Percentiles rank a stretch among this genome's conserved stretches.
Evolutionary conservation across 768 basidiomycete genomes (phyloP).

Genomic region (Kwoniella sp.): DNA sequence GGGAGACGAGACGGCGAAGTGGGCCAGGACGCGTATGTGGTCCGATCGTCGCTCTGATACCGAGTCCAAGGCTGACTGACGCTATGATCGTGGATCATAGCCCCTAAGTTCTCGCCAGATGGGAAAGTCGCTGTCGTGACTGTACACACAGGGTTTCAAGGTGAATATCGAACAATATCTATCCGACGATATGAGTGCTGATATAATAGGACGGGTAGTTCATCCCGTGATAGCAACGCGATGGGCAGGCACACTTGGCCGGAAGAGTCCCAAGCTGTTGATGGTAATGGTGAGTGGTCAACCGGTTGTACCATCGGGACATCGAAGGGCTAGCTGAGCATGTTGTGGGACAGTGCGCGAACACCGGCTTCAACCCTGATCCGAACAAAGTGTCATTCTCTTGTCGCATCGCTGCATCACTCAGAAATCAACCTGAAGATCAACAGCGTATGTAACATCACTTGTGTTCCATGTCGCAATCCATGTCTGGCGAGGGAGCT

Average conservation of each 20-base stretch:
- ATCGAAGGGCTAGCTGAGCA: neutral
- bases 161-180: conserved; percentile 25
- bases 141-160: conserved; percentile 59
- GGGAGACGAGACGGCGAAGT: conserved; percentile 56
- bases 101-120: conserved; percentile 60
- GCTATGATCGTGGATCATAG: conserved; percentile 30
- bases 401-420: conserved; percentile 57
- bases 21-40: conserved; percentile 46
- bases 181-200: too few relatives aligned
- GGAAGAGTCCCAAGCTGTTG: conserved; percentile 51
- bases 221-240: conserved; percentile 60
- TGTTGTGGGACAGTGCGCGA: conserved; percentile 53
- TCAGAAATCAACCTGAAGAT: conserved; percentile 51
- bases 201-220: conserved; percentile 32
- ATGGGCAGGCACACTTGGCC: conserved; percentile 58
- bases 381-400: conserved; percentile 57
- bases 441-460: conserved; percentile 53
- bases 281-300: conserved; percentile 53
- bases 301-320: too few relatives aligned
- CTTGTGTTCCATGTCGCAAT: too few relatives aligned
- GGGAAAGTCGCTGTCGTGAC: conserved; percentile 59
- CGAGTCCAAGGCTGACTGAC: neutral
- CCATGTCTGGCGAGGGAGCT: too few relatives aligned
- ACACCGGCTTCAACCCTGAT: conserved; percentile 57
- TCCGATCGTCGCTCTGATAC: neutral